Conservation (phyloP, 139 green algal species). For the Micromonas commoda region DNA sequence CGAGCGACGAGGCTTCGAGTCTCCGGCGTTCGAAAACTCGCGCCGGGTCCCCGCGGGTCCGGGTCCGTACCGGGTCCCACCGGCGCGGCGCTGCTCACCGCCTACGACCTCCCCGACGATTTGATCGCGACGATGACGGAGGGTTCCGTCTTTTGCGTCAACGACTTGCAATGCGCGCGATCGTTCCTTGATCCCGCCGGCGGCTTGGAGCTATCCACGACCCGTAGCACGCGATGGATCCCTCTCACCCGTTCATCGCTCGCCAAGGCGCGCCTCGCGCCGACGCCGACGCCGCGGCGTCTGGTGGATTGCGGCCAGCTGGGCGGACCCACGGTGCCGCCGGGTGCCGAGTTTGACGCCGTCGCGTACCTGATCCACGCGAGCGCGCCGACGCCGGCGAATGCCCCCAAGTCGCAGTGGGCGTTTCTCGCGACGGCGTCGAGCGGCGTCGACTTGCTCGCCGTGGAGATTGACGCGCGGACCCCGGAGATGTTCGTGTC, state of each 20-base stretch:
- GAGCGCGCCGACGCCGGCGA: neutral
- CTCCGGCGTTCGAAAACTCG: neutral
- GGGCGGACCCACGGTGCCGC: neutral
- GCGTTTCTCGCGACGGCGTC: neutral
- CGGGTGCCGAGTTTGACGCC: constrained; percentile 1
- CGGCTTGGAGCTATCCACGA: neutral
- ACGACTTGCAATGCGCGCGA: too few species aligned
- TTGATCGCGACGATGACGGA: neutral
- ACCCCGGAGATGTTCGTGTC: neutral
- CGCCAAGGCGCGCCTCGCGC: neutral
- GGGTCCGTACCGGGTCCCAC: neutral
- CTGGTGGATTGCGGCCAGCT: neutral
- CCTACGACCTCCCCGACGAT: neutral
- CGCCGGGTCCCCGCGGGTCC: too few species aligned
- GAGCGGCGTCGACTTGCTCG: neutral
- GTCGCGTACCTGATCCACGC: neutral
- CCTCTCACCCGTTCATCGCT: neutral
- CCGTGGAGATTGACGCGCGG: neutral
- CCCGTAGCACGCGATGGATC: neutral
- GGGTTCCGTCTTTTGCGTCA: neutral
- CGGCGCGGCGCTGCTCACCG: neutral
- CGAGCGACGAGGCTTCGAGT: neutral
- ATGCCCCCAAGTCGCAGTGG: neutral
- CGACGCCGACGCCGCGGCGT: neutral
- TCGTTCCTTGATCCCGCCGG: too few species aligned